Evolutionary conservation across 1,284 basidiomycete genomes (phyloP), one percentile per base, ranked within the genome.

Genomic region (Sporisorium scitamineum): DNA sequence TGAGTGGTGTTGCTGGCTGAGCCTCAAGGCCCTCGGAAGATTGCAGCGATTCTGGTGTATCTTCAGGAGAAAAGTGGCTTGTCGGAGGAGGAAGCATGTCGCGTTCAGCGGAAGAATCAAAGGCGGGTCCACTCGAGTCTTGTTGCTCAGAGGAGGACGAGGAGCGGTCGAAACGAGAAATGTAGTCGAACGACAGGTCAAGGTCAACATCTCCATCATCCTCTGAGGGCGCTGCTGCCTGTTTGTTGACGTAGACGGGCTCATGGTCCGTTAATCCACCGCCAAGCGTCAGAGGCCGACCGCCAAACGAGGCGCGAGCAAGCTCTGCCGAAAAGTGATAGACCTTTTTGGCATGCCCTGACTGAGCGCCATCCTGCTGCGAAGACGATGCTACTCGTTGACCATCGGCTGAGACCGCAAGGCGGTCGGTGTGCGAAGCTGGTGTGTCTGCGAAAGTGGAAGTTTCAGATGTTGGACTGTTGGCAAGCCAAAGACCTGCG

Each of bases 111-210:
- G 70, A 73, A 20, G 64, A 61, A 11, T 65, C 69, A 9, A 70
- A 31, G 1, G 69, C 69, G 41, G 31, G 32, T 24, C n/a, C 55
- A 24, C 69, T 71, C 39, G 69, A 66, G 13, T 71, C 63, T 22
- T 58, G 63, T 11, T 53, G 63, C 9, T 66, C 56, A 2, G 63
- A 70, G 6, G 68, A 60, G 9, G 68, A 64, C 6, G 47, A 54
- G 5, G 61, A 64, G 16, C 51, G 42, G 53, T 79, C 75, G 57
- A 75, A 70, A 14, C 62, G 55, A 27, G 76, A 78, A 34, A 78
- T 60, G 45, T 77, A 81, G 55, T 81, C 79, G 53, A 81, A 81
- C 7, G 76, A 78, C 14, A 80, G 53, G 41, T 80, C 76, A 29
- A 81, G 67, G 31, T 81, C 72, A 8, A 81, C 79, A 52, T 74